phyloP scores from a whole-genome alignment of 2,329 filamentous ascomycete genomes.

The Fusarium armeniacum region DNA sequence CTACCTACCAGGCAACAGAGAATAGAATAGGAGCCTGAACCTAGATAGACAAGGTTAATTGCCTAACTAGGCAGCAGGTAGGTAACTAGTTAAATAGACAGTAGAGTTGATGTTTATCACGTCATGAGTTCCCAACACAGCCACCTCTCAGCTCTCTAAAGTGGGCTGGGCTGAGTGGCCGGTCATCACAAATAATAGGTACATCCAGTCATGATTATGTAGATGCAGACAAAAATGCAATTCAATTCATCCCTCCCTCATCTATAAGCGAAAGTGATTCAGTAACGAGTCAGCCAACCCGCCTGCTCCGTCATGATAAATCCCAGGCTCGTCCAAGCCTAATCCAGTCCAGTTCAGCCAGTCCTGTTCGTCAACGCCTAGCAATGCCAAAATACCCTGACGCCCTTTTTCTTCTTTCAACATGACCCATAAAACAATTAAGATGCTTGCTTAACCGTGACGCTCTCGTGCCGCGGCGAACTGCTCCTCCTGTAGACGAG shows the following conservation, averaged over 20 bases:
- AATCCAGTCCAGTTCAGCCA: conserved; percentile 40
- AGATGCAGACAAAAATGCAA: conserved; percentile 1
- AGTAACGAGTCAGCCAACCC: conserved; percentile 34
- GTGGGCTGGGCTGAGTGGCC: background rate
- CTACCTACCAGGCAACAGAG: conserved; percentile 26
- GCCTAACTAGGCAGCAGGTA: too few species aligned
- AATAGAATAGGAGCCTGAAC: background rate
- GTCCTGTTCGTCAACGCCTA: conserved; percentile 53
- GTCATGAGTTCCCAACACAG: conserved; percentile 1
- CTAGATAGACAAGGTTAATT: background rate
- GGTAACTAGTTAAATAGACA: background rate
- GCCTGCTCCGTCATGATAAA: conserved; percentile 34
- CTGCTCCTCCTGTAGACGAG: conserved; percentile 89
- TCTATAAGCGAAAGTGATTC: conserved; percentile 47
- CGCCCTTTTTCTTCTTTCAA: conserved; percentile 34
- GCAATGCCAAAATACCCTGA: conserved; percentile 52
- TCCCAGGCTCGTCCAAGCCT: conserved; percentile 28
- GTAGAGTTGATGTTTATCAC: background rate
- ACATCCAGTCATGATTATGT: background rate
- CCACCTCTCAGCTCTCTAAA: background rate
- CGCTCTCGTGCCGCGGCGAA: conserved; percentile 78
- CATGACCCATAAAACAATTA: conserved; percentile 6
- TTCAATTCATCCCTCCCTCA: conserved; percentile 3
- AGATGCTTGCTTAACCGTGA: conserved; percentile 48
- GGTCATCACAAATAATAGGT: background rate